Evolutionary conservation across 306 rosid species (phyloP).

Genomic region (Sicyos edulis): DNA sequence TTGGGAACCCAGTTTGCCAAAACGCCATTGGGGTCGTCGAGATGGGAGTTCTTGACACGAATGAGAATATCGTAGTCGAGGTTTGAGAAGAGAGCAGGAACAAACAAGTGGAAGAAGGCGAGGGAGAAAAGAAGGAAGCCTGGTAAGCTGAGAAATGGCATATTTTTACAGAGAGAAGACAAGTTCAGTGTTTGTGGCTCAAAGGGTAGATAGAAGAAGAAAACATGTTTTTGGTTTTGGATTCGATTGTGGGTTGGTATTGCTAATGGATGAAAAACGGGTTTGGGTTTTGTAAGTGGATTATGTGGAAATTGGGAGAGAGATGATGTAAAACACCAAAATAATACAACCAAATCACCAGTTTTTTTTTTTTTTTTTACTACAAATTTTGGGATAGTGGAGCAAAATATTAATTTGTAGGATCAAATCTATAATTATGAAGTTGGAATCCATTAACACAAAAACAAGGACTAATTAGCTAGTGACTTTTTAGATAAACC

Average conservation of each 20-base stretch:
- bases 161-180: not conserved
- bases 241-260: no score
- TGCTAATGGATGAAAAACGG: not conserved
- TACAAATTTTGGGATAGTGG: no score
- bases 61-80: slow-evolving; percentile 45
- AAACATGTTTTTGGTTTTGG: not conserved
- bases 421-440: no score
- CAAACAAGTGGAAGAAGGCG: slow-evolving; percentile 19
- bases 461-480: no score
- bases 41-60: slow-evolving; percentile 42
- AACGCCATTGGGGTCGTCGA: slow-evolving; percentile 42
- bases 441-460: no score
- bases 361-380: no score
- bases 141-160: slow-evolving; percentile 28
- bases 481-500: no score
- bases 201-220: not conserved
- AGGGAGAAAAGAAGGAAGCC: not conserved
- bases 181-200: not conserved
- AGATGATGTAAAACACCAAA: no score
- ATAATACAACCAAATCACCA: no score
- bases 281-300: not conserved
- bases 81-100: slow-evolving; percentile 16
- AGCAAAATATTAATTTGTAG: no score
- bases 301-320: not conserved
- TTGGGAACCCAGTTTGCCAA: slow-evolving; percentile 46